phyloP scores from a whole-genome alignment of 2,329 filamentous ascomycete species.

The Torrubiella hemipterigena region DNA sequence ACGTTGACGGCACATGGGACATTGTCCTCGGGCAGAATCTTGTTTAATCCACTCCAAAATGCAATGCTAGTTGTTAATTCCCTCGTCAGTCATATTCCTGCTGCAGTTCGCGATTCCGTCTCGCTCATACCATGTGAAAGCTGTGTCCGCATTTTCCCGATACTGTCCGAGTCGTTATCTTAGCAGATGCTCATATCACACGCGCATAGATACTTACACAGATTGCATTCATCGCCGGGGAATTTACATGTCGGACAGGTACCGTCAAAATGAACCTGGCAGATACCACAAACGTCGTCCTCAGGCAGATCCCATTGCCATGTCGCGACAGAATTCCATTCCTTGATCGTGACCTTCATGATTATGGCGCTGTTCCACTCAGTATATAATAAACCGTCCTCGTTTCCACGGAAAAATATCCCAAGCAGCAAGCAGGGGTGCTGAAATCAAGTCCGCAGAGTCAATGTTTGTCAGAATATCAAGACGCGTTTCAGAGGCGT shows the following conservation, averaged over 20 bases:
- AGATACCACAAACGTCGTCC: constrained; percentile 97
- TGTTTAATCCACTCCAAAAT: constrained; percentile 94
- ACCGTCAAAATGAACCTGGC: constrained; percentile 93
- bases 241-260: constrained; percentile 98
- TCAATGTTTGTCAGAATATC: no score
- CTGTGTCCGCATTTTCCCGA: constrained; percentile 95
- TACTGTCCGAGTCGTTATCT: constrained; percentile 39
- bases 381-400: no score
- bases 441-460: no score
- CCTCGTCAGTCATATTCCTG: constrained; percentile 1
- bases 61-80: constrained; percentile 56
- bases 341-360: constrained; percentile 93
- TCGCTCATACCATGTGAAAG: constrained; percentile 99
- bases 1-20: constrained; percentile 97
- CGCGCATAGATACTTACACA: constrained; percentile 49
- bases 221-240: constrained; percentile 86
- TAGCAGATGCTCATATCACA: background rate
- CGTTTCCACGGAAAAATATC: background rate
- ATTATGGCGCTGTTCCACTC: no score
- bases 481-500: no score
- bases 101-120: constrained; percentile 13
- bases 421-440: constrained; percentile 1
- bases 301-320: constrained; percentile 98
- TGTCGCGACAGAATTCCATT: constrained; percentile 88
- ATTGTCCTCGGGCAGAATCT: constrained; percentile 84